Base-by-base conservation (phyloP, 2,329 filamentous ascomycete species). In the Colletotrichum paranaense region DNA sequence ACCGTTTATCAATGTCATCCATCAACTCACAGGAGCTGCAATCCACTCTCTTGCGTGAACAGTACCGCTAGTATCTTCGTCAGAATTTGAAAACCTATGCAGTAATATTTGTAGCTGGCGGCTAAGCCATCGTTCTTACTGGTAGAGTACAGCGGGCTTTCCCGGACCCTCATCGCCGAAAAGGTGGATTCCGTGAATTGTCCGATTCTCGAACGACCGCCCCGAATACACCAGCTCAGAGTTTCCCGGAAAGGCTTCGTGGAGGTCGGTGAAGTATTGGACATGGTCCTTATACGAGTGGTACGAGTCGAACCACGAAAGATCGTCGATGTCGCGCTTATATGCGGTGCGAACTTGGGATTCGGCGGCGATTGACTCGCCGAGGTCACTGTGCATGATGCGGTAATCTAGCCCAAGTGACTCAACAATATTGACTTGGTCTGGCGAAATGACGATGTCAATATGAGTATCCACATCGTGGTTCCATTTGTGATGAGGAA, bases 181-280 rank as follows among this genome's bases (percentile, higher is more conserved):
- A 19, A 89, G 80, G 72, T 88, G 87, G 52, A 89, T 76, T 0
- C 91, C 93, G 19, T 89, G 88, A 62, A 95, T 93, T 68, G 81
- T 78, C 32, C 86, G 80, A 11, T 85, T 86, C 76, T 87, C 78
- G 53, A 82, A 82, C 1, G 86, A 87, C 19, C 79, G 81, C 0
- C 87, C 87, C 5, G 84, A 80, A 2, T 81, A 83, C 6, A 88
- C 80, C 6, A 87, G 78, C 77, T 87, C 82, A 0, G 87, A 85
- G 74, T 88, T 86, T 9, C 79, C 78, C 3, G 86, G 82, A 69
- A 87, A 85, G 5, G 79, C 75, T 9, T 79, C 74, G 19, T 84
- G 83, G 11, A 89, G 77, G 63, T 85, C 81, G 3, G 80, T 76
- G 67, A 88, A 82, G 76, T 84, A 89, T 57, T 82, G 76, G 14